Base-by-base conservation (phyloP, 768 basidiomycete species). In the Lentinula sp. region DNA sequence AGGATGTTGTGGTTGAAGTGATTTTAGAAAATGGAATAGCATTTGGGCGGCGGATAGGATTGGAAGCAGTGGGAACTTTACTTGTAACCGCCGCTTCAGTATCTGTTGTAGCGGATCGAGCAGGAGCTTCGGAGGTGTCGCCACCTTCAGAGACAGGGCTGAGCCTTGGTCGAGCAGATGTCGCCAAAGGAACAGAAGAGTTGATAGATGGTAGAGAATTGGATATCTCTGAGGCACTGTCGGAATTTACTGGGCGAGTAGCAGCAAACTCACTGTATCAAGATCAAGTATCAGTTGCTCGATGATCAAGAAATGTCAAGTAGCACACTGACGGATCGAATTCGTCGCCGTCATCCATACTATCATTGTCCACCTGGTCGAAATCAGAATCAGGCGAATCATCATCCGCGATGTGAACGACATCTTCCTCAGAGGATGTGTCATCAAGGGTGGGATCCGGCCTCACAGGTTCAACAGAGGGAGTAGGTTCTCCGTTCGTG, bases 271-370 rank as follows among this genome's bases (percentile, higher is more conserved):
- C 86, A 1, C 90, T 91, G 65, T 28, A 63, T 41, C 55, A 53
- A 41, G 45, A 48, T 18, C 13, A 18, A 7, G 28, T 10, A 36
- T 33, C 9, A 15, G 16, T 52, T 15, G 51, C n/a, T 52, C 6
- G 16, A 4, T 37, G 51, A 36, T 5, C 12, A 33, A 52, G 5
- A 10, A 2, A 54, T 20, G 5, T 23, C 13, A 15, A 23, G 51
- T 52, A 5, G 33, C 18, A 35, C 3, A 76, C 88, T 68, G 69
- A 91, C 90, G 89, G 89, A 68, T 92, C 91, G 64, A 91, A 92
- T 62, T 89, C 90, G 64, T 91, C 87, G 1, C 75, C 85, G 54
- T 86, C 88, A 65, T 84, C 84, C 72, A 82, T 78, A 58, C 75
- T 81, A 46, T 79, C 84, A 46, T 71, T 78, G 12, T 74, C 79